A percentile compares a stretch with the other conserved stretches of the same genome.
These are phyloP conservation scores for Ilyonectria destructans DNA, from an alignment of 2,329 filamentous ascomycete genomes.

Conservation along the genomic window DNA sequence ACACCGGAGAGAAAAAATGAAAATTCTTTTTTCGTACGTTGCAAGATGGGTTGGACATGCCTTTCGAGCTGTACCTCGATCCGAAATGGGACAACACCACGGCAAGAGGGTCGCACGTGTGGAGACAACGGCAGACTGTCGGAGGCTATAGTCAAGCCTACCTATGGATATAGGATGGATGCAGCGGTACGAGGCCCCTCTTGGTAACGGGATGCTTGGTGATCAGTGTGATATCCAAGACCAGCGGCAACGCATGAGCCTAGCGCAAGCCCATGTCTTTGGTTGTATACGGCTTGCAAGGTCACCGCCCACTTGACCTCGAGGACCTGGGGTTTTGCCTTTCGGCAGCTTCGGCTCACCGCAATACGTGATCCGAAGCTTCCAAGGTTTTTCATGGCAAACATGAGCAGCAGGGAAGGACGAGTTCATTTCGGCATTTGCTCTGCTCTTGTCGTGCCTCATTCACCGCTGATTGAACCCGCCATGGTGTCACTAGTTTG, in stretches of 20 bases:
- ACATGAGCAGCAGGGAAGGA: constrained; percentile 29
- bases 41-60: constrained; percentile 5
- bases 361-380: constrained; percentile 37
- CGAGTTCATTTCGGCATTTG: constrained; percentile 26
- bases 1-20: constrained; percentile 25
- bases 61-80: constrained; percentile 16
- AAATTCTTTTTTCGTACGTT: constrained; percentile 36
- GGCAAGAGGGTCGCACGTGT: constrained; percentile 20
- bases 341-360: constrained; percentile 38
- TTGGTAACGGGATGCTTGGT: constrained; percentile 6
- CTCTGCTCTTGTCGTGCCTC: constrained; percentile 25
- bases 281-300: constrained; percentile 1
- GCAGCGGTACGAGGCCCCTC: constrained; percentile 1
- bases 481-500: constrained; percentile 26
- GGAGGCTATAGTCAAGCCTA: constrained; percentile 4
- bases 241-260: constrained; percentile 18
- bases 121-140: constrained; percentile 14
- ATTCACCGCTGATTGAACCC: constrained; percentile 38
- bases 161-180: neutral
- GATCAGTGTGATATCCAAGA: constrained; percentile 13
- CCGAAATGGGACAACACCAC: constrained; percentile 24
- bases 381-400: constrained; percentile 35
- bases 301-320: constrained; percentile 5
- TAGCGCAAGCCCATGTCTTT: constrained; percentile 29
- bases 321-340: constrained; percentile 3